These are phyloP conservation scores for Forsythia suspensa DNA, from an alignment of 257 asterid species.

Conservation along the genomic window DNA sequence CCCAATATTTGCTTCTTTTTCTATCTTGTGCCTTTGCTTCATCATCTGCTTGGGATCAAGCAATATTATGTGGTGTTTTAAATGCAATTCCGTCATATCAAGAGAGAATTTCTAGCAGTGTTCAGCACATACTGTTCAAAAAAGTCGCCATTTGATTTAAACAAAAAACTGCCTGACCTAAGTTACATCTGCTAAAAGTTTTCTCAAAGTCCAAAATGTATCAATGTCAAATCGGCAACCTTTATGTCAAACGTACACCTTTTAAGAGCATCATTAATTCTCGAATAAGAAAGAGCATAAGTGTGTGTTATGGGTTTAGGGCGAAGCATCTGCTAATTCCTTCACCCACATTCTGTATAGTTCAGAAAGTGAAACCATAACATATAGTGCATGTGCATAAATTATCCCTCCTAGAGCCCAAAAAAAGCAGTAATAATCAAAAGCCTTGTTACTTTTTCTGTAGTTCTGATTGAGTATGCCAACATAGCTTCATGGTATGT, in stretches of 20 bases:
- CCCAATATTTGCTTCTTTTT: constrained; percentile 84
- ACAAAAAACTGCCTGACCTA: background rate
- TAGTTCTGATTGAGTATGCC: background rate
- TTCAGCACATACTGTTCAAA: background rate
- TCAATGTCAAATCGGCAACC: background rate
- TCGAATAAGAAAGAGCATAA: background rate
- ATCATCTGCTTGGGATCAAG: constrained; percentile 67
- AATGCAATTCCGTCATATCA: background rate
- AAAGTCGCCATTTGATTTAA: background rate
- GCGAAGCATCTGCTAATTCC: background rate
- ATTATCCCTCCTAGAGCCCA: background rate
- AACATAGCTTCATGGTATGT: background rate
- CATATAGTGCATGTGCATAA: background rate
- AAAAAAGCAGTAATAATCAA: background rate
- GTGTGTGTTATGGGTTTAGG: background rate
- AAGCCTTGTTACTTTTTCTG: background rate
- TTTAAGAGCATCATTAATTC: background rate
- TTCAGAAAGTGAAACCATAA: background rate
- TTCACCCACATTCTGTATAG: background rate
- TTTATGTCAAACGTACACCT: background rate
- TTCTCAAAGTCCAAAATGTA: background rate
- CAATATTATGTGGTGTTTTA: background rate
- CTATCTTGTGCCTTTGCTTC: constrained; percentile 95
- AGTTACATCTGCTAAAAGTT: background rate
- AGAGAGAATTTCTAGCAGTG: background rate